Evolutionary conservation across 306 rosid species (phyloP).

Genomic region (Lathyrus tuberosus): DNA sequence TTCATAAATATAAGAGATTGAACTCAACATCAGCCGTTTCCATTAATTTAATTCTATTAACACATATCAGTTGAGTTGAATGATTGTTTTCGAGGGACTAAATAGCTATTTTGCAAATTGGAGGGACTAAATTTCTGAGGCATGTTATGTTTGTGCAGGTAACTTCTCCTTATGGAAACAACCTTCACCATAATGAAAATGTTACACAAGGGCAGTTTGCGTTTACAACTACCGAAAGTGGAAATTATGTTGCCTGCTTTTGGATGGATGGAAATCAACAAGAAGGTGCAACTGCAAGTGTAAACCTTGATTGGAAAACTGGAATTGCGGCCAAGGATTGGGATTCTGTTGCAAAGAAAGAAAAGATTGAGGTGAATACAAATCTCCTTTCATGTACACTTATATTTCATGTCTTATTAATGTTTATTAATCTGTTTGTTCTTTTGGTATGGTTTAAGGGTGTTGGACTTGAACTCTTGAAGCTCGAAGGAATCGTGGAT

Average conservation of each 20-base stretch:
- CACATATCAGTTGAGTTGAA: too few relatives aligned
- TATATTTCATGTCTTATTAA: not conserved
- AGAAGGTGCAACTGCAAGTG: conserved; percentile 34
- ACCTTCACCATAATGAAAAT: conserved; percentile 51
- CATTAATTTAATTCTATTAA: too few relatives aligned
- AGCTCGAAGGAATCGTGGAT: conserved; percentile 48
- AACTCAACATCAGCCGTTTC: too few relatives aligned
- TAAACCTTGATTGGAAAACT: conserved; percentile 56
- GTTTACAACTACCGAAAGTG: conserved; percentile 54
- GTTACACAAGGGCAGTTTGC: conserved; percentile 60
- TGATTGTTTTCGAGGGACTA: too few relatives aligned
- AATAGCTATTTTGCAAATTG: too few relatives aligned
- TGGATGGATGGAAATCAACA: conserved; percentile 38
- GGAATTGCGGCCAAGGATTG: conserved; percentile 57
- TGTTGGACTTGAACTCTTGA: conserved; percentile 55
- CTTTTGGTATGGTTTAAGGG: conserved; percentile 43
- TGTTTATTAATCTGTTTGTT: not conserved
- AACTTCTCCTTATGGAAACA: conserved; percentile 56
- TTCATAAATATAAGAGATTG: too few relatives aligned
- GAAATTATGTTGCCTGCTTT: conserved; percentile 55
- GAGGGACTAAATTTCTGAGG: not conserved
- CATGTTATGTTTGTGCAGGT: conserved; percentile 37
- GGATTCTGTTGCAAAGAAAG: conserved; percentile 60
- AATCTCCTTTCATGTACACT: not conserved
- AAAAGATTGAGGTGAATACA: conserved; percentile 51